Percentiles rank a stretch among this genome's conserved stretches.
Conservation (phyloP, 1,139 yeast species). For the Kodamaea sp. region DNA sequence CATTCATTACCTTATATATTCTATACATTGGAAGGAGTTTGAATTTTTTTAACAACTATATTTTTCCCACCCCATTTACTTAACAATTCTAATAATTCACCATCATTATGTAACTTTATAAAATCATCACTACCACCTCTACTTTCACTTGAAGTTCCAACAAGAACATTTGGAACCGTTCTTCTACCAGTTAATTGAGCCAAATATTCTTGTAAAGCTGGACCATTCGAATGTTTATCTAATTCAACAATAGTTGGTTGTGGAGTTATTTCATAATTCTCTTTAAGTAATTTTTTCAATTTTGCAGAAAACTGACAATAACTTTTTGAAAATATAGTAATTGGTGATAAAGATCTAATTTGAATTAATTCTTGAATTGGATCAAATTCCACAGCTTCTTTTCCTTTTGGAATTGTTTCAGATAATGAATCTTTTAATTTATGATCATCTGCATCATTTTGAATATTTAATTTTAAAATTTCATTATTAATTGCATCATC, state of each 20-base stretch:
- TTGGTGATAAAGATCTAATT: constrained; percentile 62
- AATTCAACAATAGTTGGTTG: constrained; percentile 72
- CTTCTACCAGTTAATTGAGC: constrained; percentile 54
- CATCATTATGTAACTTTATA: constrained; percentile 53
- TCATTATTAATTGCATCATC: constrained; percentile 43
- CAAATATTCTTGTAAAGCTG: constrained; percentile 56
- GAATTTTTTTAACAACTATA: constrained; percentile 50
- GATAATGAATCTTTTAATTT: constrained; percentile 7
- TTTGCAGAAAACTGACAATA: constrained; percentile 72
- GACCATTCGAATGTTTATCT: constrained; percentile 71
- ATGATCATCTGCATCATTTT: constrained; percentile 6
- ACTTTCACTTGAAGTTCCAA: constrained; percentile 51
- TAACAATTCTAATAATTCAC: constrained; percentile 47
- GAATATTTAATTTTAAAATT: constrained; percentile 26
- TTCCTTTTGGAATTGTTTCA: constrained; percentile 3
- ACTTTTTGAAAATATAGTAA: constrained; percentile 67
- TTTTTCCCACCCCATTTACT: constrained; percentile 62
- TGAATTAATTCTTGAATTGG: constrained; percentile 58
- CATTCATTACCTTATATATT: not conserved
- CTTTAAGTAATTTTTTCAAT: constrained; percentile 62
- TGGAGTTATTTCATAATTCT: constrained; percentile 70
- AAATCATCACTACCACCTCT: constrained; percentile 84
- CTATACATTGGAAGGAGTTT: constrained; percentile 48
- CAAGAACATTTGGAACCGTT: constrained; percentile 70
- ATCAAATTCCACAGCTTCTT: constrained; percentile 36